phyloP scores from a whole-genome alignment of 2,329 filamentous ascomycete genomes.

The Beauveria sp. region DNA sequence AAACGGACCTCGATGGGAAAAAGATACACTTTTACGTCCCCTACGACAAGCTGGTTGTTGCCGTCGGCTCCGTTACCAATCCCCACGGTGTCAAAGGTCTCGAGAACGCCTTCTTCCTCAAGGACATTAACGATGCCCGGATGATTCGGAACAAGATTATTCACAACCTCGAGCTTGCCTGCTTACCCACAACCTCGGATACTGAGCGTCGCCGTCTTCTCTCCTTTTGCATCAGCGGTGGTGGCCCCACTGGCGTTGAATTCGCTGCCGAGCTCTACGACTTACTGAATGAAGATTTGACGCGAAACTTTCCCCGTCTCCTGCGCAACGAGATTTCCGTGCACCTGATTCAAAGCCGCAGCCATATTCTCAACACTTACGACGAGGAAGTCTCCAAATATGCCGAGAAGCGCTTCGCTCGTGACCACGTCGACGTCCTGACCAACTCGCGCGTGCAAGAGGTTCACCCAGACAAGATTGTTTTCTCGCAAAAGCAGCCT shows the following conservation, averaged over 20 bases:
- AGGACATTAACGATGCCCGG: slow-evolving; percentile 88
- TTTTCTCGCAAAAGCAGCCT: slow-evolving; percentile 76
- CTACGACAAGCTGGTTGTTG: slow-evolving; percentile 93
- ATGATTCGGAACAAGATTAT: slow-evolving; percentile 83
- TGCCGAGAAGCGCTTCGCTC: slow-evolving; percentile 82
- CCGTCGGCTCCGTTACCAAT: slow-evolving; percentile 87
- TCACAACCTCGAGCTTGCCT: slow-evolving; percentile 82
- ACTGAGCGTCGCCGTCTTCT: slow-evolving; percentile 79
- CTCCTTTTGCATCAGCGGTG: slow-evolving; percentile 93
- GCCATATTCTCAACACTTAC: slow-evolving; percentile 96
- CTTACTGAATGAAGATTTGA: slow-evolving; percentile 89
- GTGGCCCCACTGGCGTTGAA: slow-evolving; percentile 92
- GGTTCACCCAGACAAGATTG: slow-evolving; percentile 72
- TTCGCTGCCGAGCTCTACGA: slow-evolving; percentile 96
- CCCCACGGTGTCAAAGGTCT: slow-evolving; percentile 92
- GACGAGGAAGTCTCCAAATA: slow-evolving; percentile 90
- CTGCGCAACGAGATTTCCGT: slow-evolving; percentile 97
- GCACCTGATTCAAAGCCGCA: slow-evolving; percentile 88
- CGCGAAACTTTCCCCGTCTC: slow-evolving; percentile 74
- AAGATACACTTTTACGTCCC: slow-evolving; percentile 83
- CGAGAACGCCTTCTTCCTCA: slow-evolving; percentile 89
- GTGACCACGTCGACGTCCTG: slow-evolving; percentile 84
- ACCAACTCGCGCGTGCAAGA: slow-evolving; percentile 93
- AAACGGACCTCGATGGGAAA: slow-evolving; percentile 62
- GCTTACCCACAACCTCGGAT: slow-evolving; percentile 84